Conservation (phyloP, 805 yeast species). For the Yamadazyma kitorensis region DNA sequence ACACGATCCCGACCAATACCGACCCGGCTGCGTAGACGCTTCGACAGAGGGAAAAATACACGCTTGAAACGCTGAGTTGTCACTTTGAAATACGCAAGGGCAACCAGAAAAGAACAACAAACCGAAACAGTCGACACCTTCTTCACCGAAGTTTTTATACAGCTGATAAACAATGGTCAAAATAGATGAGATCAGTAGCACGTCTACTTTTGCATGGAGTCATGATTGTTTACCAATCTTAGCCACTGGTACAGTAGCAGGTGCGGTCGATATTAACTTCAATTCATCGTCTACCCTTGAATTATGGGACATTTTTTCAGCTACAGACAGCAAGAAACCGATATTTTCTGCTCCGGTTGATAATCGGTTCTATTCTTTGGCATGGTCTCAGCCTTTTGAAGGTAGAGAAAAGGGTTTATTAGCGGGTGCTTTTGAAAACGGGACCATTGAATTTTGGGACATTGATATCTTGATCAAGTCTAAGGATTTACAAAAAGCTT, state of each 20-base stretch:
- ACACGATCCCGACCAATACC: too few relatives aligned
- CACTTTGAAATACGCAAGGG: too few relatives aligned
- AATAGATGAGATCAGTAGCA: slow-evolving; percentile 75
- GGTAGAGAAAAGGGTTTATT: slow-evolving; percentile 52
- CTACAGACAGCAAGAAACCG: slow-evolving; percentile 29
- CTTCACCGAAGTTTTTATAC: too few relatives aligned
- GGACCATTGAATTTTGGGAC: slow-evolving; percentile 77
- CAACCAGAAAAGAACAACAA: too few relatives aligned
- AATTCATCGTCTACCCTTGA: slow-evolving; percentile 76
- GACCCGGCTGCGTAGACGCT: too few relatives aligned
- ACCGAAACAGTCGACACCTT: too few relatives aligned
- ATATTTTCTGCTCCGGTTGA: slow-evolving; percentile 34
- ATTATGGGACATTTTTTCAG: slow-evolving; percentile 65
- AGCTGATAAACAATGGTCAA: slow-evolving; percentile 53
- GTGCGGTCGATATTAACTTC: slow-evolving; percentile 88
- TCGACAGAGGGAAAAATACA: too few relatives aligned
- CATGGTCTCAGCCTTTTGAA: slow-evolving; percentile 69
- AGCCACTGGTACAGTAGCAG: slow-evolving; percentile 94
- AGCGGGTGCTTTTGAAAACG: slow-evolving; percentile 90
- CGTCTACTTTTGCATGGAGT: slow-evolving; percentile 98
- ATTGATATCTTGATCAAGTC: slow-evolving; percentile 47
- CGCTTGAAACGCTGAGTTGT: too few relatives aligned
- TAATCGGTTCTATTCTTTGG: slow-evolving; percentile 65
- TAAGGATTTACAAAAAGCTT: slow-evolving; percentile 39
- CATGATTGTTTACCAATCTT: slow-evolving; percentile 67